Conservation (phyloP, 1,284 basidiomycete genomes). For the Bjerkandera adusta region DNA sequence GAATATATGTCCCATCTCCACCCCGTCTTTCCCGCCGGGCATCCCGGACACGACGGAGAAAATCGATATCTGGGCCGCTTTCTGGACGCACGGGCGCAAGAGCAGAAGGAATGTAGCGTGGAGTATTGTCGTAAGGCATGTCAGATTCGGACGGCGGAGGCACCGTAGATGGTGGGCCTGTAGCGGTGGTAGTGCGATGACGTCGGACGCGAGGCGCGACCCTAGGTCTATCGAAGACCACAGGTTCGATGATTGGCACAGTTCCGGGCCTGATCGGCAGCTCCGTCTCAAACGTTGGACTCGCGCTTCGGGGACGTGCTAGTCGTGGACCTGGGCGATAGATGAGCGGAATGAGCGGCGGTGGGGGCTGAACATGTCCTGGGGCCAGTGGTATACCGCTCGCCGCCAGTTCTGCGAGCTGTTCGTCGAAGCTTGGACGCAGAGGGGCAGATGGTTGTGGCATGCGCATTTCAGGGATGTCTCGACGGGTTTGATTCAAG, state of each 20-base stretch:
- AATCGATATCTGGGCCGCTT: conserved; percentile 6
- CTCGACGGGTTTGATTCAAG: conserved; percentile 11
- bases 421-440: conserved; percentile 51
- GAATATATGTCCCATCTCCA: conserved; percentile 2
- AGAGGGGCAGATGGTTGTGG: conserved; percentile 43
- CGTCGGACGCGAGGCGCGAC: conserved; percentile 1
- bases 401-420: conserved; percentile 57
- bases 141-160: not conserved
- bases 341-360: conserved; percentile 49
- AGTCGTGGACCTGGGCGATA: conserved; percentile 47
- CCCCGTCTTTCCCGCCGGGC: not conserved
- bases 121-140: not conserved
- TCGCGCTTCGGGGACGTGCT: conserved; percentile 43
- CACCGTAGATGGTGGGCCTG: not conserved
- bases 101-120: not conserved
- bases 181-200: not conserved
- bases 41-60: conserved; percentile 1
- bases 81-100: too few species aligned
- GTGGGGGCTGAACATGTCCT: conserved; percentile 46
- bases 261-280: conserved; percentile 28
- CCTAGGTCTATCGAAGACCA: conserved; percentile 13
- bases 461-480: conserved; percentile 32
- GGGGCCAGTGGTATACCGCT: conserved; percentile 38
- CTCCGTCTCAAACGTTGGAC: conserved; percentile 34
- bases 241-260: conserved; percentile 23